phyloP scores from a whole-genome alignment of 2,329 filamentous ascomycete species.

The Emmonsia crescens region DNA sequence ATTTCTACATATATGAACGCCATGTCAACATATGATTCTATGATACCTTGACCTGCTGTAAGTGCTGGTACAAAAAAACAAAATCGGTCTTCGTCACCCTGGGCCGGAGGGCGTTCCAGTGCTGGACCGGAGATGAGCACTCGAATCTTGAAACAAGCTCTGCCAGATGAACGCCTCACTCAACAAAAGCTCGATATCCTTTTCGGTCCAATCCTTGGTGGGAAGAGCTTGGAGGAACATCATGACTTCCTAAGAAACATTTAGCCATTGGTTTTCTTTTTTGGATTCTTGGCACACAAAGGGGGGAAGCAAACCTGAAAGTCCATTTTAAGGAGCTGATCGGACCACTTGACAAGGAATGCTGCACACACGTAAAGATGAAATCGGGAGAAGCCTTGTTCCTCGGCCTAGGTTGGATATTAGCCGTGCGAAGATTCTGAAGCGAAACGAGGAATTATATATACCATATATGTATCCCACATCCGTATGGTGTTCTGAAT shows the following conservation, averaged over 20 bases:
- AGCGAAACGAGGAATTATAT: constrained; percentile 20
- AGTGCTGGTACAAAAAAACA: not conserved
- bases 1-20: not conserved
- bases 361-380: constrained; percentile 97
- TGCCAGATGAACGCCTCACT: constrained; percentile 99
- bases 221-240: constrained; percentile 97
- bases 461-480: constrained; percentile 98
- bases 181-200: constrained; percentile 89
- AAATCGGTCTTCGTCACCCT: constrained; percentile 9
- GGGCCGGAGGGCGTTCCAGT: constrained; percentile 25
- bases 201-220: constrained; percentile 90
- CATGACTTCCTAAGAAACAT: constrained; percentile 69
- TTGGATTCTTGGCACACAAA: not conserved
- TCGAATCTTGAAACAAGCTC: constrained; percentile 87
- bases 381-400: constrained; percentile 96
- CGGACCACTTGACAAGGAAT: constrained; percentile 96
- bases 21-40: not conserved
- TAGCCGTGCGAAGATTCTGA: constrained; percentile 11
- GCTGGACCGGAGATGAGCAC: constrained; percentile 60
- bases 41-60: constrained; percentile 2
- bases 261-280: constrained; percentile 1
- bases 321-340: constrained; percentile 91
- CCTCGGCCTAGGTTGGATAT: constrained; percentile 61
- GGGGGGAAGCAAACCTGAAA: constrained; percentile 47
- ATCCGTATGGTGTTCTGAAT: constrained; percentile 95